phyloP scores from a whole-genome alignment of 2,329 filamentous ascomycete species.

The Lasiodiplodia gonubiensis region DNA sequence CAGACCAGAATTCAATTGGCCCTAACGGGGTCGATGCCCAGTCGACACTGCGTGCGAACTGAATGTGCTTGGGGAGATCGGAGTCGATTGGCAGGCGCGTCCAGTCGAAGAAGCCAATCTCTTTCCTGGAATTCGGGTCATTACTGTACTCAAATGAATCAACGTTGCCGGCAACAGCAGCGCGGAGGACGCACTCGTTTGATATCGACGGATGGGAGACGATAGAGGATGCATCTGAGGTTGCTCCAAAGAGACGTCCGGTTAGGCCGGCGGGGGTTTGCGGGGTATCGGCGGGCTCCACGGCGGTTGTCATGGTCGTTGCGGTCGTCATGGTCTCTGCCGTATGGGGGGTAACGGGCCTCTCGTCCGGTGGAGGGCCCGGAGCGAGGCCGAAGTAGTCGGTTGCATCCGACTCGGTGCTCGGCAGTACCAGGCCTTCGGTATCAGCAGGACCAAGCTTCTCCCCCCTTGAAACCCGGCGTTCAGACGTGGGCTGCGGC shows the following conservation, averaged over 20 bases:
- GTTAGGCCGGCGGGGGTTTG: constrained; percentile 14
- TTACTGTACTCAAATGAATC: constrained; percentile 44
- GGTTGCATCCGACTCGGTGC: constrained; percentile 38
- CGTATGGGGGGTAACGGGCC: constrained; percentile 5
- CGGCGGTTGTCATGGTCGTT: neutral
- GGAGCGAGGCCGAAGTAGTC: constrained; percentile 52
- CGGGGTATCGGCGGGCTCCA: neutral
- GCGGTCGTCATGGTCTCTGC: constrained; percentile 7
- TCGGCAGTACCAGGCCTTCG: constrained; percentile 11
- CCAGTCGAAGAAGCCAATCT: constrained; percentile 76
- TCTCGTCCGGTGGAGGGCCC: constrained; percentile 18
- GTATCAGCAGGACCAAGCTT: neutral
- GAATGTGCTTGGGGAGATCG: constrained; percentile 71
- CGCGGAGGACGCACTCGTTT: constrained; percentile 50
- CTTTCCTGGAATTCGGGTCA: constrained; percentile 35
- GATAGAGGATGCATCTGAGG: neutral
- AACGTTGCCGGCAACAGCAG: constrained; percentile 47
- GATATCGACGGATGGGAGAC: constrained; percentile 37
- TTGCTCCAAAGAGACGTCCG: constrained; percentile 16
- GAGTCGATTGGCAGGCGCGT: constrained; percentile 70
- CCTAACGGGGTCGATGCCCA: constrained; percentile 77
- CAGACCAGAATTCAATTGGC: constrained; percentile 74
- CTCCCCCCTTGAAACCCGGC: neutral
- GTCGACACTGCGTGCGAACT: constrained; percentile 72
- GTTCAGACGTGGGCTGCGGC: constrained; percentile 27